These are phyloP conservation scores for Alnus rubra DNA, from an alignment of 306 rosid species.

Conservation along the genomic window DNA sequence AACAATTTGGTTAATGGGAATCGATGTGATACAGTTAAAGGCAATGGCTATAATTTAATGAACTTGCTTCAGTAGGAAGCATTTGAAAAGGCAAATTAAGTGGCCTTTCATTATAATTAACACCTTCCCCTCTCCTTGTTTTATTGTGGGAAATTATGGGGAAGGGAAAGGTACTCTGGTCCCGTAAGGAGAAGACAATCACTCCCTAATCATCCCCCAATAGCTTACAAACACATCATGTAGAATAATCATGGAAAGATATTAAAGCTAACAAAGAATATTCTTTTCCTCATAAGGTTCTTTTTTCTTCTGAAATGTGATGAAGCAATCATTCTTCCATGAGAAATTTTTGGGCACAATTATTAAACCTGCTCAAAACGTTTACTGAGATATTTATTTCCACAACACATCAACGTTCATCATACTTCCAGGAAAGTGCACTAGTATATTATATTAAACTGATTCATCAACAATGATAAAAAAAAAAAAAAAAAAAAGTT, in stretches of 20 bases:
- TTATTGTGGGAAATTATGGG: no score
- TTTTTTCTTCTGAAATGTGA: not conserved
- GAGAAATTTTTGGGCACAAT: no score
- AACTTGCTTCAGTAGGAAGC: not conserved
- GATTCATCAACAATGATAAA: no score
- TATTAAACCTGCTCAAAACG: no score
- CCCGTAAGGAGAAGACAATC: not conserved
- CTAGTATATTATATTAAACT: no score
- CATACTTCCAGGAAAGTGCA: no score
- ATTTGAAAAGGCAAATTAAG: not conserved
- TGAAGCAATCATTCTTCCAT: slow-evolving; percentile 25
- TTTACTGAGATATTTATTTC: no score
- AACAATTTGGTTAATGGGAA: no score
- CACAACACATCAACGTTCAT: no score
- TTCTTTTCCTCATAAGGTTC: slow-evolving; percentile 13
- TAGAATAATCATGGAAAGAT: slow-evolving; percentile 1
- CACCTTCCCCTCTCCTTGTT: not conserved
- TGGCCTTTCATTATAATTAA: not conserved
- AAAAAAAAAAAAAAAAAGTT: no score
- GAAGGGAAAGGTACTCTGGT: no score
- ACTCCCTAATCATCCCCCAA: not conserved
- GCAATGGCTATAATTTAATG: not conserved
- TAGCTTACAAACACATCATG: not conserved
- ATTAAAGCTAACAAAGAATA: slow-evolving; percentile 32
- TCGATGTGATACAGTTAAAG: not conserved